phyloP scores from a whole-genome alignment of 495 filamentous ascomycete genomes.

The Penicillium bovifimosum region DNA sequence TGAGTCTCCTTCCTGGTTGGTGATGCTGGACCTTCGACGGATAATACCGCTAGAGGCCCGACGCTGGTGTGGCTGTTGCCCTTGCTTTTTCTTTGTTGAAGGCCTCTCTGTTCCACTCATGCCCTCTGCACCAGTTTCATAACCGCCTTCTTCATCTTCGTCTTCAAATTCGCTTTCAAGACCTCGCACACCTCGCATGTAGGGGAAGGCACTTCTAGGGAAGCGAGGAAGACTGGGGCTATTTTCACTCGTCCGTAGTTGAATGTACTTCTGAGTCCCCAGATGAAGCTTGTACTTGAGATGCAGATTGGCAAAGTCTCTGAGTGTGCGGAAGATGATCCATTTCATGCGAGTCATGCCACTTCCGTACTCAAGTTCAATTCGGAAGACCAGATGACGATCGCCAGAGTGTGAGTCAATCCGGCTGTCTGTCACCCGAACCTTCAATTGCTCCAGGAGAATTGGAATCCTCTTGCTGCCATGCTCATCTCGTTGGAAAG shows the following conservation, averaged over 20 bases:
- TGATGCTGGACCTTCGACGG: conserved; percentile 53
- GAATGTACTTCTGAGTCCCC: conserved; percentile 71
- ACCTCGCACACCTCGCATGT: conserved; percentile 75
- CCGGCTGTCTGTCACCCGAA: conserved; percentile 78
- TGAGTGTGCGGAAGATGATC: conserved; percentile 80
- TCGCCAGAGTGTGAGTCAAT: conserved; percentile 58
- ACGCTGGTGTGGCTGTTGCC: conserved; percentile 22
- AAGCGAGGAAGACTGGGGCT: conserved; percentile 71
- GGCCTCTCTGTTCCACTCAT: conserved; percentile 53
- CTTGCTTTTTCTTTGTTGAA: conserved; percentile 53
- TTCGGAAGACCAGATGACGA: conserved; percentile 79
- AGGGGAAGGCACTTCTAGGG: conserved; percentile 86
- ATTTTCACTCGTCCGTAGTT: conserved; percentile 50
- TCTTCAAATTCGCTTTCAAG: conserved; percentile 73
- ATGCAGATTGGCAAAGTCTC: conserved; percentile 91
- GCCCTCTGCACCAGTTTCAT: conserved; percentile 51
- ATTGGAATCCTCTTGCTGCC: conserved; percentile 92
- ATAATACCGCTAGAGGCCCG: conserved; percentile 51
- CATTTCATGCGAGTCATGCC: conserved; percentile 96
- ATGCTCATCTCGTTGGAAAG: conserved; percentile 95
- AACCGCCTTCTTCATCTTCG: conserved; percentile 66
- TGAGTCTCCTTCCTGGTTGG: conserved; percentile 40
- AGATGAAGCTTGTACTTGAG: conserved; percentile 82
- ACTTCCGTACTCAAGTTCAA: conserved; percentile 94
- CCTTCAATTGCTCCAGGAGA: conserved; percentile 88